These are phyloP conservation scores for Lindgomyces ingoldianus DNA, from an alignment of 495 filamentous ascomycete genomes.

Conservation along the genomic window DNA sequence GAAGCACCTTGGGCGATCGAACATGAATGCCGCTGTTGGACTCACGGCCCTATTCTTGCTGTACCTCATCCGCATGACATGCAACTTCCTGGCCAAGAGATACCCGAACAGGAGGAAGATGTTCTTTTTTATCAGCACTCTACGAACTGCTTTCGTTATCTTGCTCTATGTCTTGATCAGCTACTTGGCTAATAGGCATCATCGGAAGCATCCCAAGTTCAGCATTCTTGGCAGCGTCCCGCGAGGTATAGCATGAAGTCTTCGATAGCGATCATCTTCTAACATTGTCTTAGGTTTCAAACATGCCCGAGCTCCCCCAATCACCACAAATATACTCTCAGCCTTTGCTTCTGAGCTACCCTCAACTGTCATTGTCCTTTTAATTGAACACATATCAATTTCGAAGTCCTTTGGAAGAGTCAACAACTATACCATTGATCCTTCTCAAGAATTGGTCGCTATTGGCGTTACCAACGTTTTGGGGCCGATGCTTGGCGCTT, in stretches of 20 bases:
- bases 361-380: slow-evolving; percentile 82
- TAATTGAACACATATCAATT: slow-evolving; percentile 86
- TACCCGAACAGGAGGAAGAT: slow-evolving; percentile 69
- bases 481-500: slow-evolving; percentile 90
- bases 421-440: slow-evolving; percentile 98
- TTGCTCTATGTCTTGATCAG: slow-evolving; percentile 92
- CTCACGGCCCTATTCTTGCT: slow-evolving; percentile 79
- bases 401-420: slow-evolving; percentile 95
- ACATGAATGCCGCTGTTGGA: slow-evolving; percentile 85
- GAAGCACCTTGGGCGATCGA: slow-evolving; percentile 67
- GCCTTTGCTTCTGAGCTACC: slow-evolving; percentile 67
- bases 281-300: slow-evolving; percentile 63
- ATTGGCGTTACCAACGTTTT: slow-evolving; percentile 92
- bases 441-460: slow-evolving; percentile 93
- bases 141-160: slow-evolving; percentile 90
- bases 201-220: slow-evolving; percentile 56
- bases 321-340: slow-evolving; percentile 64
- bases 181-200: slow-evolving; percentile 70
- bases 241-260: slow-evolving; percentile 53
- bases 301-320: slow-evolving; percentile 71
- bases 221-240: slow-evolving; percentile 75
- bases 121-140: slow-evolving; percentile 86
- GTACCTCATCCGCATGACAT: slow-evolving; percentile 74
- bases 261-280: neutral
- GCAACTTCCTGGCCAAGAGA: slow-evolving; percentile 66